Conservation (phyloP, 2,329 filamentous ascomycete genomes). For the Fusarium papillatum region DNA sequence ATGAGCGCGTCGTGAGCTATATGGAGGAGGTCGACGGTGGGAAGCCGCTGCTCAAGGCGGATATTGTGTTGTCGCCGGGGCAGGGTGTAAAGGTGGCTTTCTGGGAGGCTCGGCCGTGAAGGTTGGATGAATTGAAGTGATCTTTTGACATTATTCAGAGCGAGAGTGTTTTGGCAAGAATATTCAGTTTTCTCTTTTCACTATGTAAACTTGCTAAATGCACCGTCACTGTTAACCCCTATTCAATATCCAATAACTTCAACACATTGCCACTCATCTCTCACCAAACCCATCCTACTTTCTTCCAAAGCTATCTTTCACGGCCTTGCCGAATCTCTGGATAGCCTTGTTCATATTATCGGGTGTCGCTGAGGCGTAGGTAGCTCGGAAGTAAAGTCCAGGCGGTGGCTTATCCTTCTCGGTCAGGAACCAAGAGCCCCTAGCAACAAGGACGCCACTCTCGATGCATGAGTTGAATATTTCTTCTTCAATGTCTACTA, state of each 20-base stretch:
- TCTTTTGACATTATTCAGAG: background rate
- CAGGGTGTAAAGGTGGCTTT: constrained; percentile 71
- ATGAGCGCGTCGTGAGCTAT: constrained; percentile 71
- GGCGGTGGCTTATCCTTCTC: constrained; percentile 71
- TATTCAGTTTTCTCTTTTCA: background rate
- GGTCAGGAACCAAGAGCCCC: constrained; percentile 93
- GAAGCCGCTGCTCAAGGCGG: constrained; percentile 65
- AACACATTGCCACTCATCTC: background rate
- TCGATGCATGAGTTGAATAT: constrained; percentile 86
- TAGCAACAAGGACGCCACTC: constrained; percentile 83
- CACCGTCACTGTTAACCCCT: background rate
- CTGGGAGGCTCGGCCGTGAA: constrained; percentile 57
- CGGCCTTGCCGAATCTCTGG: constrained; percentile 79
- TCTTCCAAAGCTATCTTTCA: constrained; percentile 69
- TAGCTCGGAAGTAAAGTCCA: constrained; percentile 89
- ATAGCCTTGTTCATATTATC: constrained; percentile 81
- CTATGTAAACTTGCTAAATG: background rate
- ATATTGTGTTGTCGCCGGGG: constrained; percentile 71
- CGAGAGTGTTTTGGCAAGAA: background rate
- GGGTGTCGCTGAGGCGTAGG: constrained; percentile 84
- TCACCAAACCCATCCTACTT: constrained; percentile 28
- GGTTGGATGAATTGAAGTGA: background rate
- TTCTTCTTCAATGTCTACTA: constrained; percentile 83
- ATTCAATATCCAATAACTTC: background rate
- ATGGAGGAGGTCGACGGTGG: constrained; percentile 70